Conservation (phyloP, 768 basidiomycete genomes). For the Boletus sensibilis region DNA sequence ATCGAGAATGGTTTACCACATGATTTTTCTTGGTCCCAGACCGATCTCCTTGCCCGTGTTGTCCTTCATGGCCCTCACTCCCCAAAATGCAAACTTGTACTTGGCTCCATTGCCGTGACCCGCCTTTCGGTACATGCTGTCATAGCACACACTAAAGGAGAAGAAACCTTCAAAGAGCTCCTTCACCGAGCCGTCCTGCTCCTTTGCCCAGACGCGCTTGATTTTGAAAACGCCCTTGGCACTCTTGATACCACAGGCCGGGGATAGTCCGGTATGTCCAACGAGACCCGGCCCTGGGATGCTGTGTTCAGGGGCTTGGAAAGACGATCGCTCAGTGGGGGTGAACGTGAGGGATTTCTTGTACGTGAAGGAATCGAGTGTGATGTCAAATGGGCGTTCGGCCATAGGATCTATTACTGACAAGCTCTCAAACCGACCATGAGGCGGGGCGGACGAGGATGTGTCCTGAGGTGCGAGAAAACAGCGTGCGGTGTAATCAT, state of each 20-base stretch:
- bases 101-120: slow-evolving; percentile 36
- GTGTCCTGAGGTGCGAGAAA: slow-evolving; percentile 19
- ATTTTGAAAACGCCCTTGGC: slow-evolving; percentile 38
- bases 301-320: slow-evolving; percentile 24
- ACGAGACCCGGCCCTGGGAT: slow-evolving; percentile 28
- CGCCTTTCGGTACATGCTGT: slow-evolving; percentile 34
- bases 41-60: slow-evolving; percentile 36
- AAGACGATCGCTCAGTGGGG: slow-evolving; percentile 24
- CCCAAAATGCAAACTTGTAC: slow-evolving; percentile 37
- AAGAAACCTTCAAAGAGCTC: slow-evolving; percentile 43
- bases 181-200: slow-evolving; percentile 15
- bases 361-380: slow-evolving; percentile 24
- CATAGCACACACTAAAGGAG: slow-evolving; percentile 36
- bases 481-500: slow-evolving; percentile 37
- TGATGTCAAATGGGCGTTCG: slow-evolving; percentile 35
- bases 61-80: slow-evolving; percentile 36
- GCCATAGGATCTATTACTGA: slow-evolving; percentile 36
- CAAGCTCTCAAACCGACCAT: slow-evolving; percentile 27
- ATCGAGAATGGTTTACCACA: neutral
- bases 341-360: slow-evolving; percentile 30
- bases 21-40: slow-evolving; percentile 26
- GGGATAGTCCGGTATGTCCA: slow-evolving; percentile 24
- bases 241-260: slow-evolving; percentile 33
- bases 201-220: slow-evolving; percentile 35
- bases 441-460: slow-evolving; percentile 11